phyloP scores from a whole-genome alignment of 2,329 filamentous ascomycete genomes.

The Trichoderma gracile region DNA sequence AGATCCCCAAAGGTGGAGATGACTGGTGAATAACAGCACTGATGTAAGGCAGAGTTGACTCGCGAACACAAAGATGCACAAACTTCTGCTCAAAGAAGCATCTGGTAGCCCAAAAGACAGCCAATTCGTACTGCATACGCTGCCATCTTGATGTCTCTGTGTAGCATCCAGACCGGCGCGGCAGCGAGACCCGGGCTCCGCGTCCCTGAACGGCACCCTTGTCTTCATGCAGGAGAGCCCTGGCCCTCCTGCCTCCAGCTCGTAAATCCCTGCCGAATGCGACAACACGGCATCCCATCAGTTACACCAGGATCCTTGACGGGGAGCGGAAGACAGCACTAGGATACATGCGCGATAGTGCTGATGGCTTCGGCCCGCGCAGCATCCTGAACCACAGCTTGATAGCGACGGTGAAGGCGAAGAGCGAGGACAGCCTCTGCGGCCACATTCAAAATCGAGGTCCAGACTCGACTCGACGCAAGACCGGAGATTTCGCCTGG shows the following conservation, averaged over 20 bases:
- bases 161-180: background rate
- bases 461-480: background rate
- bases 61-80: background rate
- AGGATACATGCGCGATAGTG: conserved; percentile 3
- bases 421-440: background rate
- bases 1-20: conserved; percentile 4
- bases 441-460: background rate
- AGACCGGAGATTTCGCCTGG: background rate
- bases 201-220: conserved; percentile 2
- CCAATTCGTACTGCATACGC: background rate
- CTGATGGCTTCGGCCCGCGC: background rate
- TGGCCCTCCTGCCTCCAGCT: background rate
- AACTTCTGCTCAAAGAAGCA: background rate
- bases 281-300: background rate
- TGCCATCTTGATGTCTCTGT: background rate
- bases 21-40: background rate
- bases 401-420: conserved; percentile 6
- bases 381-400: background rate
- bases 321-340: background rate
- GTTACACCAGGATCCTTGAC: background rate
- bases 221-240: conserved; percentile 16
- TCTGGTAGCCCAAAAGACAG: background rate
- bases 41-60: background rate
- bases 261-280: background rate
- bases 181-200: background rate